Conservation (phyloP, 1,139 yeast genomes). For the Saccharomycopsis phalli region DNA sequence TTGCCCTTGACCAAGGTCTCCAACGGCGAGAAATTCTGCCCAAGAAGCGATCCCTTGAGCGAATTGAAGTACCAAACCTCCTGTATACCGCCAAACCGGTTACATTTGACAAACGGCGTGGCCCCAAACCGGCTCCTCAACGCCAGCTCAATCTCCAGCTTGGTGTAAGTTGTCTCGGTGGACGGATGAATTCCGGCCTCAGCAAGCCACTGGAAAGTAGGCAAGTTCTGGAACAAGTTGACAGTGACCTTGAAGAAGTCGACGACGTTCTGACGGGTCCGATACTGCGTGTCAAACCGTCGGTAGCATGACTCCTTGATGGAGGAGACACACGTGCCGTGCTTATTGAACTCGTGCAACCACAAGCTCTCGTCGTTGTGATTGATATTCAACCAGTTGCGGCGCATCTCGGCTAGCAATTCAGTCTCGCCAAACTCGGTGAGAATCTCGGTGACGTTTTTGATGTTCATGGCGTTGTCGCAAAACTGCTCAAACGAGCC, state of each 20-base stretch:
- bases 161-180: conserved; percentile 49
- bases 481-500: conserved; percentile 76
- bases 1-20: conserved; percentile 46
- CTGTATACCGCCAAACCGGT: conserved; percentile 54
- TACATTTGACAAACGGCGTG: conserved; percentile 66
- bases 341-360: conserved; percentile 93
- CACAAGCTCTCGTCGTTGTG: conserved; percentile 73
- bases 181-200: conserved; percentile 67
- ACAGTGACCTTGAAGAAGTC: conserved; percentile 70
- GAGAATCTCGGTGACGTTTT: conserved; percentile 46
- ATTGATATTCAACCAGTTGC: conserved; percentile 68
- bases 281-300: conserved; percentile 26
- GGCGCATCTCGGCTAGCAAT: conserved; percentile 49
- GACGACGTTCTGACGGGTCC: conserved; percentile 52
- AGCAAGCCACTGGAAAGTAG: conserved; percentile 55
- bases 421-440: conserved; percentile 38
- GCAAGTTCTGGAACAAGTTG: conserved; percentile 51
- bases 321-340: conserved; percentile 87
- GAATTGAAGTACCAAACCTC: conserved; percentile 91
- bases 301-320: conserved; percentile 62
- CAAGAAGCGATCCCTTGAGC: conserved; percentile 62
- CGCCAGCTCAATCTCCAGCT: conserved; percentile 55
- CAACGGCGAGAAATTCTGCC: conserved; percentile 57
- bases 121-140: conserved; percentile 51
- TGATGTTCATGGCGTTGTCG: conserved; percentile 49